Evolutionary conservation across 2,329 filamentous ascomycete genomes (phyloP).

Genomic region (Phaeosphaeriaceae sp.): DNA sequence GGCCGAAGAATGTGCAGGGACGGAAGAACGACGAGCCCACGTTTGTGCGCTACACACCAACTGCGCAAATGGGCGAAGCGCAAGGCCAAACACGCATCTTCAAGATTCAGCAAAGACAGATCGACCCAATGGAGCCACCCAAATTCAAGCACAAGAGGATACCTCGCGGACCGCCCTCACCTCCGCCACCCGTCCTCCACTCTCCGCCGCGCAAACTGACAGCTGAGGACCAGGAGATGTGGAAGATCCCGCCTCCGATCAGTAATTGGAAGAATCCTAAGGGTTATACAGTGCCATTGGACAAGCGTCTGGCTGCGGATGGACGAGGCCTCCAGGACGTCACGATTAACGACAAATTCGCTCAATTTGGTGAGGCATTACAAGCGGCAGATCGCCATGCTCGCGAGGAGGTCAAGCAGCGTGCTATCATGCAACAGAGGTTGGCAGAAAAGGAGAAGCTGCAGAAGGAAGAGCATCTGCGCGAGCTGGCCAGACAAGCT

Average conservation of each 20-base stretch:
- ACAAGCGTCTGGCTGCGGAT: conserved; percentile 94
- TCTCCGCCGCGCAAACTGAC: conserved; percentile 94
- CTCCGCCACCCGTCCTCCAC: conserved; percentile 92
- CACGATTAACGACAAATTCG: conserved; percentile 98
- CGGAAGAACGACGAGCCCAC: conserved; percentile 84
- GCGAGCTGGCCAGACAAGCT: conserved; percentile 87
- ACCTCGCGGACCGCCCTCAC: conserved; percentile 87
- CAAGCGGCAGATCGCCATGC: conserved; percentile 95
- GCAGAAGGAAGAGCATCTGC: conserved; percentile 91
- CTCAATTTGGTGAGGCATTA: conserved; percentile 91
- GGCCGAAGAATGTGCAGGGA: conserved; percentile 91
- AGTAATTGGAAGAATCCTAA: conserved; percentile 99
- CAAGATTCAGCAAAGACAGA: conserved; percentile 95
- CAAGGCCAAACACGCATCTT: conserved; percentile 92
- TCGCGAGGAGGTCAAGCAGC: conserved; percentile 91
- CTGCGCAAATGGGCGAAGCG: conserved; percentile 92
- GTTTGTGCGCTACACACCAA: conserved; percentile 93
- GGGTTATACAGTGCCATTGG: conserved; percentile 93
- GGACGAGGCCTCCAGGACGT: conserved; percentile 91
- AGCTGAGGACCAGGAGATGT: conserved; percentile 95
- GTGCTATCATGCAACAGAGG: conserved; percentile 93
- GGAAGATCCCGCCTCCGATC: conserved; percentile 89
- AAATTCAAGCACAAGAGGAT: conserved; percentile 99
- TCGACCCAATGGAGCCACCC: conserved; percentile 94
- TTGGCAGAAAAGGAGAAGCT: conserved; percentile 95